phyloP scores from a whole-genome alignment of 1,284 basidiomycete genomes.

The Pseudozyma sp. region DNA sequence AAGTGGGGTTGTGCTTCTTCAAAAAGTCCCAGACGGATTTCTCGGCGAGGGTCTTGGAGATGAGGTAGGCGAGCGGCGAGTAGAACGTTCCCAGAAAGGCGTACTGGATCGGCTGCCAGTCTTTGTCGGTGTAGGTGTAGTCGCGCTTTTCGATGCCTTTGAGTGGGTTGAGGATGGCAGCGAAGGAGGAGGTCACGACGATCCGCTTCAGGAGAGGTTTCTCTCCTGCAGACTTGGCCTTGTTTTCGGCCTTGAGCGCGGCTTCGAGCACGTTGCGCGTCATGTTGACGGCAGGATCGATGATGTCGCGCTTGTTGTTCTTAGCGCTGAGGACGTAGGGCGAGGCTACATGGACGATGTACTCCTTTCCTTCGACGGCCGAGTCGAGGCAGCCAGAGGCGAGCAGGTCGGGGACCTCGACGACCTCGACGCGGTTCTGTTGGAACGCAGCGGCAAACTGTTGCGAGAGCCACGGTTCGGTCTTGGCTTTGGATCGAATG shows the following conservation, averaged over 20 bases:
- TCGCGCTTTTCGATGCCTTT: conserved; percentile 39
- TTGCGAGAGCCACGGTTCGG: conserved; percentile 33
- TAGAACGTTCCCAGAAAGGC: conserved; percentile 36
- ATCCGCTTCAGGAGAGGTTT: conserved; percentile 35
- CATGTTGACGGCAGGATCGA: conserved; percentile 48
- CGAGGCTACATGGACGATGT: conserved; percentile 45
- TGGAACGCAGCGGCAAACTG: conserved; percentile 29
- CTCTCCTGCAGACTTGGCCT: conserved; percentile 17
- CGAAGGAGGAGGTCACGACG: conserved; percentile 48
- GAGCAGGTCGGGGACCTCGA: conserved; percentile 35
- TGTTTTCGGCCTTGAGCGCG: conserved; percentile 34
- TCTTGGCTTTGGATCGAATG: conserved; percentile 44
- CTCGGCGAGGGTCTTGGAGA: conserved; percentile 69
- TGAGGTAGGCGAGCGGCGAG: conserved; percentile 62
- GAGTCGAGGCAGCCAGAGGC: conserved; percentile 27
- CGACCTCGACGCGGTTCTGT: conserved; percentile 14
- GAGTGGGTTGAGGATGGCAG: conserved; percentile 46
- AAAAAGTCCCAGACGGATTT: conserved; percentile 67
- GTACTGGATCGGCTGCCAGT: conserved; percentile 44
- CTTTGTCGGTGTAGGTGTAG: conserved; percentile 45
- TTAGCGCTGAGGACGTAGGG: conserved; percentile 38
- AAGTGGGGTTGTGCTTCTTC: conserved; percentile 55
- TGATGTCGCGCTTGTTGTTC: conserved; percentile 39
- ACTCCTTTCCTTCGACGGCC: conserved; percentile 38
- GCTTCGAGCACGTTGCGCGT: conserved; percentile 47